Evolutionary conservation across 1,139 yeast genomes (phyloP).

Genomic region (Meyerozyma smithsonii): DNA sequence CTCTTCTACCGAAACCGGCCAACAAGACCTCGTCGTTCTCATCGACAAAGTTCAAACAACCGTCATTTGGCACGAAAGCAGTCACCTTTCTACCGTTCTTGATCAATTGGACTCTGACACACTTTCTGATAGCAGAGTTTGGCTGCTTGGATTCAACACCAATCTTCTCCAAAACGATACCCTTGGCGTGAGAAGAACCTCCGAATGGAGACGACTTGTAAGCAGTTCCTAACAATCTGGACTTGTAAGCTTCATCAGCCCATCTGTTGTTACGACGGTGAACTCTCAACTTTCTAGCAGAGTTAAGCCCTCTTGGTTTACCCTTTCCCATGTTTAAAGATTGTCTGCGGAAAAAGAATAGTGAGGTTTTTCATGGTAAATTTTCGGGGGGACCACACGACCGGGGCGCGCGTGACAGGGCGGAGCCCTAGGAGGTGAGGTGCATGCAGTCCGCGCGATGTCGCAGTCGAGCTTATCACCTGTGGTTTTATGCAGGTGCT

Average conservation of each 20-base stretch:
- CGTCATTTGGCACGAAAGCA: slow-evolving; percentile 99
- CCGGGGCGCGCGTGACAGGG: neutral
- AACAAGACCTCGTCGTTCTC: slow-evolving; percentile 99
- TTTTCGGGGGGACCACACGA: slow-evolving; percentile 3
- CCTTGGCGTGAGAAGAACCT: slow-evolving; percentile 99
- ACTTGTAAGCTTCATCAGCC: slow-evolving; percentile 98
- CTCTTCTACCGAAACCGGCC: slow-evolving; percentile 99
- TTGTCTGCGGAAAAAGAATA: slow-evolving; percentile 6
- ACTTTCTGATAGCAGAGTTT: slow-evolving; percentile 99
- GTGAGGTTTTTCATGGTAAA: slow-evolving; percentile 2
- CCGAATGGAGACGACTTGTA: slow-evolving; percentile 99
- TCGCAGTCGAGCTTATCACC: too few relatives aligned
- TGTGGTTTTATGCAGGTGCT: too few relatives aligned
- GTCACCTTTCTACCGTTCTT: slow-evolving; percentile 99
- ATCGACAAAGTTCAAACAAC: slow-evolving; percentile 99
- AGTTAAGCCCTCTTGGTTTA: slow-evolving; percentile 98
- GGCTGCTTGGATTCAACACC: slow-evolving; percentile 99
- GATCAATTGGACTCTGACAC: slow-evolving; percentile 99
- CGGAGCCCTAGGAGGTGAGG: neutral
- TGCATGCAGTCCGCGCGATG: too few relatives aligned
- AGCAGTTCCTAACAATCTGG: slow-evolving; percentile 98
- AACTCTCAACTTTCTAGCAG: slow-evolving; percentile 99
- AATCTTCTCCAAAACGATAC: slow-evolving; percentile 98
- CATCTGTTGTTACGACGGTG: slow-evolving; percentile 99
- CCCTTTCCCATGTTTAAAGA: slow-evolving; percentile 73